Base-by-base conservation (phyloP, 2,329 filamentous ascomycete genomes). In the Fusarium phyllophilum region DNA sequence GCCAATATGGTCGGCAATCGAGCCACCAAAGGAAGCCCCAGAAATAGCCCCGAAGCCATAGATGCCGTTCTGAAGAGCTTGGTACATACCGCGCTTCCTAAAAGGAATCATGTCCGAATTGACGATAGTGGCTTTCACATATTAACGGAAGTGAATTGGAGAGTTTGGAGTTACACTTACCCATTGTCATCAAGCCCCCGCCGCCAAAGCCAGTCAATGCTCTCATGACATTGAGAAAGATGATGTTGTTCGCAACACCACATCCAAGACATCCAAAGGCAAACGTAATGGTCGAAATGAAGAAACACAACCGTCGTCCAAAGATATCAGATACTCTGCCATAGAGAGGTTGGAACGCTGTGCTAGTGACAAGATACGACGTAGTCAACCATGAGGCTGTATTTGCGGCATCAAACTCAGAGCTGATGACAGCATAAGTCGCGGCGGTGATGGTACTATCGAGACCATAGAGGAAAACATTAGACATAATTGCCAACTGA, bases 321-420 rank as follows among this genome's bases (percentile, higher is more conserved):
- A 93, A 88, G 11, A 92, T 90, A 77, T 94, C 92, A 2, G 91
- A 93, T 8, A 94, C 84, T 3, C 92, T 88, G 3, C 92, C 92
- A 75, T 93, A 93, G 1, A 94, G 85, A 1, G 92, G 92, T 78
- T 94, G 90, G 60, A 94, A 92, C 4, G 91, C 91, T 2, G 92
- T 93, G 11, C 88, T 91, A 1, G 92, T 93, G 65, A 94, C 84
- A 29, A 94, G 85, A 76, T 94, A 94, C 1, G 91, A 89, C 0
- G 92, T 94, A 3, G 91, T 93, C 29, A 94, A 83, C 92, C 92
- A 94, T 1, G 92, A 93, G 3, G 92, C 92, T 17, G 90, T 89
- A 77, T 94, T 93, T 17, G 91, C 91, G 7, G 92, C 89, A 71
- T 89, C 85, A 78, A 94, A 94, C 74, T 93, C 89, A n/a, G 91